Conservation (phyloP, 2,329 filamentous ascomycete species). For the Graphium sp. region DNA sequence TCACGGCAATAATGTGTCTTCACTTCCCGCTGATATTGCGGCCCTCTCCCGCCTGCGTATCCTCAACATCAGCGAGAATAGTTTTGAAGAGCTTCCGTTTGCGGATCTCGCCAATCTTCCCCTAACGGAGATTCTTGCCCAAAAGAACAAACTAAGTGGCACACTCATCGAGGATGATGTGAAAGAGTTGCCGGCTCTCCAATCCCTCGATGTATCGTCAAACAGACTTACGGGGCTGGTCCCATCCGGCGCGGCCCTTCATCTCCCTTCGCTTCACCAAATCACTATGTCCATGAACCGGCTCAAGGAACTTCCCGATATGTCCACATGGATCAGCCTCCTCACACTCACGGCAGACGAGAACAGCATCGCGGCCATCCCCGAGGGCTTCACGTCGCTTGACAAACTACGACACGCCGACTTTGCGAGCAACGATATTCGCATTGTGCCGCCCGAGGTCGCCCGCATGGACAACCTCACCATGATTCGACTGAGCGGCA, state of each 20-base stretch:
- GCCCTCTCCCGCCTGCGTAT: slow-evolving; percentile 53
- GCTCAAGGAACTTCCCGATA: slow-evolving; percentile 52
- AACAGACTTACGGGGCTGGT: slow-evolving; percentile 51
- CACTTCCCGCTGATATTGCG: slow-evolving; percentile 50
- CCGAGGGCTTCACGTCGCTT: slow-evolving; percentile 55
- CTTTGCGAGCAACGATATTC: slow-evolving; percentile 73
- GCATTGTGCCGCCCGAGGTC: slow-evolving; percentile 57
- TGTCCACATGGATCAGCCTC: slow-evolving; percentile 59
- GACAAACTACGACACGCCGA: slow-evolving; percentile 58
- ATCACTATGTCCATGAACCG: slow-evolving; percentile 71
- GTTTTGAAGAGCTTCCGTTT: slow-evolving; percentile 55
- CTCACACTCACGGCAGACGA: slow-evolving; percentile 62
- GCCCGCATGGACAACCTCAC: slow-evolving; percentile 63
- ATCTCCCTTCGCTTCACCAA: slow-evolving; percentile 54
- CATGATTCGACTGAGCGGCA: slow-evolving; percentile 67
- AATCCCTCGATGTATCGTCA: slow-evolving; percentile 59
- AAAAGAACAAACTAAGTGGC: slow-evolving; percentile 64
- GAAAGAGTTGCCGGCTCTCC: slow-evolving; percentile 43
- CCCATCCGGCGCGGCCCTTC: slow-evolving; percentile 25
- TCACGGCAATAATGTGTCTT: slow-evolving; percentile 61
- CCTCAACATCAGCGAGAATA: slow-evolving; percentile 68
- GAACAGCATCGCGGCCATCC: slow-evolving; percentile 64
- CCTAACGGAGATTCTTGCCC: slow-evolving; percentile 54
- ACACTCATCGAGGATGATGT: slow-evolving; percentile 51
- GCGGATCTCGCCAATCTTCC: slow-evolving; percentile 49